Evolutionary conservation across 805 yeast species (phyloP), one percentile per base, ranked within the genome.

Genomic region (Cyberlindnera bimundalis): DNA sequence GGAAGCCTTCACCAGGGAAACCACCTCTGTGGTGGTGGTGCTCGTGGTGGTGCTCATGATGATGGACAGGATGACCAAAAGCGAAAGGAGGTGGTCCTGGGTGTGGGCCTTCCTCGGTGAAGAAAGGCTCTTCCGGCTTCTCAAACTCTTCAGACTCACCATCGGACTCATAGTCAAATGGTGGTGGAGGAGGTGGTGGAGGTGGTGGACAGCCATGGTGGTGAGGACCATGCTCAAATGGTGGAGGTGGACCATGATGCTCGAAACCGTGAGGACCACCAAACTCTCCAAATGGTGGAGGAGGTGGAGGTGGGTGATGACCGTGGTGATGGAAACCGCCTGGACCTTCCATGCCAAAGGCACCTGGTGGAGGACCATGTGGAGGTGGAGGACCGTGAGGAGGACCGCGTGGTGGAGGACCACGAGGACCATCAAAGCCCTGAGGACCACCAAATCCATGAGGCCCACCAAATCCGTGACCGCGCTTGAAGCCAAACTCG

Each of bases 351-450:
- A 27, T 17, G 10, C 21, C 23, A 14, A 18, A 21, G n/a, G n/a
- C n/a, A 32, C 29, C 34, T 31, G 41, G 41, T 23, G 41, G 42
- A 27, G 42, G 37, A 26, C 33, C 35, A 19, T 13, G 23, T 19
- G 19, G 33, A 19, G 13, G 24, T 5, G 13, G 21, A 19, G 10
- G 24, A 9, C 10, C 12, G 15, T 13, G 19, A 6, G 19, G 20
- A 29, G 32, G 21, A 14, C 20, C 20, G 17, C 20, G 19, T n/a
- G 15, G 32, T 6, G 13, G 17, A 16, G 10, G 21, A n/a, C n/a
- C 12, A 13, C 24, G 25, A 31, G 6, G 25, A 20, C 15, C n/a
- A n/a, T 26, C 34, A 16, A 21, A 21, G 24, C 24, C 24, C 6
- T 21, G 24, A 21, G 24, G 24, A 21, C 24, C 24, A 21, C 24